Evolutionary conservation across 352 stramenopile genomes (phyloP), one percentile per base, ranked within the genome.

Genomic region (Plasmopara muralis): DNA sequence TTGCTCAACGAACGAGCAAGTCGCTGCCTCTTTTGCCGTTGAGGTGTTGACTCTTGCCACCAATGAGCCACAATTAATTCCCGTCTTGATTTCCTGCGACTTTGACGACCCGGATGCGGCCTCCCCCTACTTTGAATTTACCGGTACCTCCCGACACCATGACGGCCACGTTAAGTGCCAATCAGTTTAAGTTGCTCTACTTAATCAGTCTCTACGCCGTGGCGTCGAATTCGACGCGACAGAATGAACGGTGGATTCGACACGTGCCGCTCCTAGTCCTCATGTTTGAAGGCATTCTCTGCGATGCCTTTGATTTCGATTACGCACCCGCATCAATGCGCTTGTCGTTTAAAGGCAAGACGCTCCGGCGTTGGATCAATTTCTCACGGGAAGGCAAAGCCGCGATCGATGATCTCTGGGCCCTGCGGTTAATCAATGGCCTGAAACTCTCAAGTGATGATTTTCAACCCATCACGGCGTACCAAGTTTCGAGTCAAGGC

Each of bases 111-210:
- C 20, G 20, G 20, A 25, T 25, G 20, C 20, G 20, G 31, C 14
- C 48, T 29, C 55, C 38, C 52, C 16, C 43, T 6, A 29, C 54
- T 9, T 60, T 50, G 10, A 48, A 50, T 31, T 42, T 50, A 9
- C 48, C 63, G 29, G 50, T 49, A 18, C 45, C 41, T 9, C 47
- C 57, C 16, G 62, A 56, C 14, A 50, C 53, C 29, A 60, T 63
- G 53, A 20, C 49, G 1, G 49, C 33, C 14, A 67, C 93, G 28
- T 67, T 98, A 10, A 95, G 90, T 44, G 71, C 96, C 50, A 98
- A 98, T 64, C 95, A 98, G 64, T 97, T 97, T 70, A 93, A 97
- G 50, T 58, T 98, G 43, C 70, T 98, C 6, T 98, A 98, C 66
- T 74, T 98, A 50, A 90, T 98, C 55, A 95, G 86, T 33, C 60